Evolutionary conservation across 2,329 filamentous ascomycete genomes (phyloP), one percentile per base, ranked within the genome.

Genomic region (Shiraia sp.): DNA sequence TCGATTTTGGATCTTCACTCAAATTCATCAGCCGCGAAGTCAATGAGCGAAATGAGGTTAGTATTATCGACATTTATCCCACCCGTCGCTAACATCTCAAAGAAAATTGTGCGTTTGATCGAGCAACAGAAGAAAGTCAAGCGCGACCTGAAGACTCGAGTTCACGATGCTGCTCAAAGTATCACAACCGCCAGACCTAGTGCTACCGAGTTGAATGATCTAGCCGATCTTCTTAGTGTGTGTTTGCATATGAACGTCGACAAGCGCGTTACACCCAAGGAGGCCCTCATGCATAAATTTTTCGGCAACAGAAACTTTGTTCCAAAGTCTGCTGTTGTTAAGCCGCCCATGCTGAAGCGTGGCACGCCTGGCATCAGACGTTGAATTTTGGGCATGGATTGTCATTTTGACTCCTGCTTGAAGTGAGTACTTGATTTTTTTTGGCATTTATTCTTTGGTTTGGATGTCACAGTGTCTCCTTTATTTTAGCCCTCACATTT

Each of bases 191-290:
- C 76, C 23, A 52, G 49, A 7, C 61, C 65, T 8, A 89, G 93
- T 67, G 75, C 80, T 27, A 87, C 85, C 66, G 90, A 96, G 59
- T 74, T 96, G 48, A 85, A 86, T 45, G 78, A 86, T 38, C 96
- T 99, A 69, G 79, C 90, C 55, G 91, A 97, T 69, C 74, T 99
- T 34, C 73, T 99, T 42, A 91, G 96, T 63, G 86, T 87, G 40
- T 97, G 91, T 65, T 76, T 99, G 51, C 83, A 86, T 44, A 79
- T 97, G 51, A 96, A 97, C 63, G 90, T 92, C 1, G 91, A 96
- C 67, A 95, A 95, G 76, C 82, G 93, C 49, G 88, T 93, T 60
- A 92, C 88, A 32, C 88, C 93, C 0, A 76, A 80, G 10, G 91
- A 97, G 61, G 93, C 93, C 34, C 74, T 97, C 57, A 86, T 84